Percentiles rank a stretch among this genome's conserved stretches.
These are phyloP conservation scores for Phytomonas francai DNA, from an alignment of 208 protist species.

Conservation along the genomic window DNA sequence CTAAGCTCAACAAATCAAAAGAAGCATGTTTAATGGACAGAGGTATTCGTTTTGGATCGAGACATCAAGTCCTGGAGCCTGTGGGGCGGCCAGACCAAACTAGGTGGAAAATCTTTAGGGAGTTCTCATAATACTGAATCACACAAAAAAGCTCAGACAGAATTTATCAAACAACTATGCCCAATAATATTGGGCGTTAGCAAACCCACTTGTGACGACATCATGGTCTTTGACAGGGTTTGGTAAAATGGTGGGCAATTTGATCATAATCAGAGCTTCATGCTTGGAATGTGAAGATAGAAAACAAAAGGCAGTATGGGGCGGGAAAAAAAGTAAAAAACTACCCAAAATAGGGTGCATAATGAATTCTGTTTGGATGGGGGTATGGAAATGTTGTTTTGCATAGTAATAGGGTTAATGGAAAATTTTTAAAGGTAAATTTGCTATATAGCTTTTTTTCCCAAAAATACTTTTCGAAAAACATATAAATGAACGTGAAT, in stretches of 20 bases:
- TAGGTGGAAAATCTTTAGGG: neutral
- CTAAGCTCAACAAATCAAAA: neutral
- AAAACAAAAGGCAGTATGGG: neutral
- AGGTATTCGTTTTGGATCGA: neutral
- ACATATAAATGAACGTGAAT: slow-evolving; percentile 4
- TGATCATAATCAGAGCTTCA: neutral
- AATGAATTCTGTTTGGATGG: neutral
- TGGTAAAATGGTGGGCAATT: neutral
- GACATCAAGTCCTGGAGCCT: neutral
- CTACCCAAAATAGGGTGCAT: neutral
- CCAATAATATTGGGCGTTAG: neutral
- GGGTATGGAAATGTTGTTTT: slow-evolving; percentile 2
- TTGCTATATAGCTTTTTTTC: slow-evolving; percentile 7
- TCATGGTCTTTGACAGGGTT: neutral
- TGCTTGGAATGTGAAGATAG: neutral
- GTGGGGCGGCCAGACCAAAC: neutral
- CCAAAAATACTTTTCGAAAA: slow-evolving; percentile 5
- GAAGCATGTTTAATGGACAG: neutral
- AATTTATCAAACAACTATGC: neutral
- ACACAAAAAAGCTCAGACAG: neutral
- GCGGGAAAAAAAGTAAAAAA: neutral
- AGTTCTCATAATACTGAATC: neutral
- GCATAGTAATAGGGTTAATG: slow-evolving; percentile 7
- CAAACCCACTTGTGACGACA: neutral
- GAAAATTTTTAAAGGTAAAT: slow-evolving; percentile 8